These are phyloP conservation scores for Beauveria varroae DNA, from an alignment of 2,329 filamentous ascomycete genomes.

Conservation along the genomic window DNA sequence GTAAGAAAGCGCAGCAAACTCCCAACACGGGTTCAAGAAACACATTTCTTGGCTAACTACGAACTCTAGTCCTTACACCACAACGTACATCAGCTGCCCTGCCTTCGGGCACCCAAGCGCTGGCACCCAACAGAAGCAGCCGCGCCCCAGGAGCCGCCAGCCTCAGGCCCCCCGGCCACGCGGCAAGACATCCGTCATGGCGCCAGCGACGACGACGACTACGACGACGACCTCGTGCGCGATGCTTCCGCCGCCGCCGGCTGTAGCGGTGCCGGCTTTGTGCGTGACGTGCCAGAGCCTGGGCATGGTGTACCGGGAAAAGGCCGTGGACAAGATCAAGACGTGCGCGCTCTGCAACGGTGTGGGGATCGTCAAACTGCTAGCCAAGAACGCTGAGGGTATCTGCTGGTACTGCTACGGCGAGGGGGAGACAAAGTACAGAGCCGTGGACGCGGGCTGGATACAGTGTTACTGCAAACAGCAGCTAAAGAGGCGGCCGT, in stretches of 20 bases:
- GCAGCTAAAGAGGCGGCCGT: not conserved
- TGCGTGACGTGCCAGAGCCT: not conserved
- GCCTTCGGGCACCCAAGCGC: not conserved
- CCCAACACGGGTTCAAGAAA: not conserved
- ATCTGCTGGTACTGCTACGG: conserved; percentile 1
- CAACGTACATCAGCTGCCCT: not conserved
- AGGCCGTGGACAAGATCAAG: not conserved
- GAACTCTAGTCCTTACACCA: not conserved
- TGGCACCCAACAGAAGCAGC: not conserved
- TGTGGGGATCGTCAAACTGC: not conserved
- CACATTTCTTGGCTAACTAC: not conserved
- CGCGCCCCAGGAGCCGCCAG: not conserved
- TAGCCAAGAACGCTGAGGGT: not conserved
- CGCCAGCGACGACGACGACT: not conserved
- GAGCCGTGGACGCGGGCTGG: not conserved
- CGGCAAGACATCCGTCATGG: not conserved
- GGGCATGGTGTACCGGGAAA: not conserved
- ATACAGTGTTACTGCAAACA: not conserved
- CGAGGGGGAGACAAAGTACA: not conserved
- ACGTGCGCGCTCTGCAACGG: not conserved
- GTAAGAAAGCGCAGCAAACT: not conserved
- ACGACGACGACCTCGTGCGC: not conserved
- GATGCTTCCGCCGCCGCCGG: not conserved
- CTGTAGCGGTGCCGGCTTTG: not conserved
- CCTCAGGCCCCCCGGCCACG: not conserved